Percentiles rank a stretch among this genome's conserved stretches.
Conservation (phyloP, 345 rosid genomes). For the Rubroshorea leprosula region DNA sequence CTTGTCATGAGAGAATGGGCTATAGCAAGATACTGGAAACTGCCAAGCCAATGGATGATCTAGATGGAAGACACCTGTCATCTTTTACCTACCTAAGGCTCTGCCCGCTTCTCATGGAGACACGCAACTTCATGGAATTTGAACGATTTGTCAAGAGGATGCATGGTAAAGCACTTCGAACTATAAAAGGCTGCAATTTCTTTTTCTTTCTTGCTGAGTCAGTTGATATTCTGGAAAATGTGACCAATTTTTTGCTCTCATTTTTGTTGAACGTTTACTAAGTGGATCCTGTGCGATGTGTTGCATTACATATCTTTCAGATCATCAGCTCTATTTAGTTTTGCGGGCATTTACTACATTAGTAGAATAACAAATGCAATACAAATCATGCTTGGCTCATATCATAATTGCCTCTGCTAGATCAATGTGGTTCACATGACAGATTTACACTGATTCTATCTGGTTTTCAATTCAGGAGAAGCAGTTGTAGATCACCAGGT, state of each 20-base stretch:
- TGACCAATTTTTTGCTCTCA: too few species aligned
- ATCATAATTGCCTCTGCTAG: background rate
- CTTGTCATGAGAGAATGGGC: constrained; percentile 64
- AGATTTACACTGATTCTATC: constrained; percentile 4
- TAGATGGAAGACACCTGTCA: constrained; percentile 68
- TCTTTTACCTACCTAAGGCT: constrained; percentile 83
- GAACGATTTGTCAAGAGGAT: constrained; percentile 77
- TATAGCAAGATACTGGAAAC: constrained; percentile 75
- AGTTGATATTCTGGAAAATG: too few species aligned
- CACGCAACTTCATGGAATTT: constrained; percentile 67
- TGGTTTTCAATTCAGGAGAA: constrained; percentile 36
- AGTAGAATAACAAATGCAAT: too few species aligned
- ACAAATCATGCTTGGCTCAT: background rate
- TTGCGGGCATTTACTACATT: too few species aligned
- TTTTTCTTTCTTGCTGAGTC: too few species aligned
- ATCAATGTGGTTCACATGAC: background rate
- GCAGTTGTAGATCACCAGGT: constrained; percentile 34
- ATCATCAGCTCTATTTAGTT: too few species aligned
- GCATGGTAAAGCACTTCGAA: constrained; percentile 53
- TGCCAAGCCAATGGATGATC: constrained; percentile 75
- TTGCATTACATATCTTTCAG: too few species aligned
- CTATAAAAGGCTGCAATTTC: background rate
- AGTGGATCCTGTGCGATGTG: too few species aligned
- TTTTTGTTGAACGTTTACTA: too few species aligned
- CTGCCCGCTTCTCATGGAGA: constrained; percentile 65